phyloP scores from a whole-genome alignment of 805 yeast genomes.

The Dipodascus albidus region DNA sequence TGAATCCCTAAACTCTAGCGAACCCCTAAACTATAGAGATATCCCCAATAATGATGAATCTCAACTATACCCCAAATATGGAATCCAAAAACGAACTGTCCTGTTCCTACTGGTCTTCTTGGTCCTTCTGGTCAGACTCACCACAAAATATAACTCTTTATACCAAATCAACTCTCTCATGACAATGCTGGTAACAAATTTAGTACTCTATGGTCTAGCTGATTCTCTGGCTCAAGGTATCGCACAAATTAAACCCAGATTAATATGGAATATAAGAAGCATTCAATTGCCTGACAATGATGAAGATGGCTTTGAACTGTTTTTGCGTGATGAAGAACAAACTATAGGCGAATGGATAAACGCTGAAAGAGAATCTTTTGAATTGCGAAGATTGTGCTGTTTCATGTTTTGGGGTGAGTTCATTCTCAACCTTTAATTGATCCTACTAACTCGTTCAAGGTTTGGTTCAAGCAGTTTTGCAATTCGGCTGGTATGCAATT shows the following conservation, averaged over 20 bases:
- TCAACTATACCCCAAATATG: too few species aligned
- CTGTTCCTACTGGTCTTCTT: constrained; percentile 17
- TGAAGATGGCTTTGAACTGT: constrained; percentile 11
- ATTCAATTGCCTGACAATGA: constrained; percentile 25
- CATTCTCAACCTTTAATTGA: not conserved
- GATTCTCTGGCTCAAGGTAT: constrained; percentile 82
- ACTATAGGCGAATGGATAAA: not conserved
- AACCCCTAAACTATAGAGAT: too few species aligned
- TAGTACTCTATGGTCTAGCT: constrained; percentile 78
- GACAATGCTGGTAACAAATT: constrained; percentile 74
- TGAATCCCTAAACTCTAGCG: too few species aligned
- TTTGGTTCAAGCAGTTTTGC: constrained; percentile 65
- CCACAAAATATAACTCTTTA: constrained; percentile 20
- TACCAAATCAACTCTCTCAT: constrained; percentile 55
- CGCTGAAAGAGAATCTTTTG: constrained; percentile 31
- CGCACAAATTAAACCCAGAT: constrained; percentile 25
- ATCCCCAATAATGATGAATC: too few species aligned
- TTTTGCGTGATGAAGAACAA: not conserved
- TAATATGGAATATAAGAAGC: constrained; percentile 15
- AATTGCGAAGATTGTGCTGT: constrained; percentile 59
- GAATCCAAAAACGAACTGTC: not conserved
- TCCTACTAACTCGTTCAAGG: constrained; percentile 26
- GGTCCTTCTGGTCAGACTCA: constrained; percentile 22
- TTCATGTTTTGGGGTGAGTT: constrained; percentile 65
- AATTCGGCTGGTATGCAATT: constrained; percentile 80